Evolutionary conservation across 306 rosid genomes (phyloP).

Genomic region (Acacia crassicarpa): DNA sequence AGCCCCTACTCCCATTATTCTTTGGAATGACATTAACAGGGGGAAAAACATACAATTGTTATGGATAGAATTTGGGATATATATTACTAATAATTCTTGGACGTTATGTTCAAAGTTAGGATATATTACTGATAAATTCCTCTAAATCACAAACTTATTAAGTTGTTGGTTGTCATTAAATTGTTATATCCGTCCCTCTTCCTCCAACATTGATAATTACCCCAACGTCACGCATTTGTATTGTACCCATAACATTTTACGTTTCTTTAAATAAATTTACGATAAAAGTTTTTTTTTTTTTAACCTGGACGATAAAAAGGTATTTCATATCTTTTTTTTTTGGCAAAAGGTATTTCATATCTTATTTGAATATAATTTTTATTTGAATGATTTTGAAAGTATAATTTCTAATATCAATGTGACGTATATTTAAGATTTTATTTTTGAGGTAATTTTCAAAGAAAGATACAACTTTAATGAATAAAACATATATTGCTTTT

Average conservation of each 20-base stretch:
- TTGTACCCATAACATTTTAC: neutral
- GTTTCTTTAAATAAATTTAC: neutral
- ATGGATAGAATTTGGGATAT: too few species aligned
- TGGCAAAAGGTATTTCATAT: neutral
- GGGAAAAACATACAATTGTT: too few species aligned
- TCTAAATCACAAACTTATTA: neutral
- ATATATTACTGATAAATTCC: neutral
- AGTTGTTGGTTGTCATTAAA: neutral
- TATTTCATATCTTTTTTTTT: neutral
- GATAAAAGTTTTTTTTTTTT: neutral
- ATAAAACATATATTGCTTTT: neutral
- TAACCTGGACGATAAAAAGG: neutral
- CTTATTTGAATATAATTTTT: neutral
- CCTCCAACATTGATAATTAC: neutral
- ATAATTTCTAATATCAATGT: neutral
- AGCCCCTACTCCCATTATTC: too few species aligned
- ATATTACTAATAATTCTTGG: neutral
- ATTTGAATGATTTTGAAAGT: neutral
- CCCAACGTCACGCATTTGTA: conserved; percentile 2
- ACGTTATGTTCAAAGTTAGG: neutral
- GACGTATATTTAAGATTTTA: neutral
- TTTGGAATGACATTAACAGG: too few species aligned
- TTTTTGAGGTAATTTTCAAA: neutral
- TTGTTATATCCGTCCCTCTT: neutral
- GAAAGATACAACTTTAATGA: neutral